Evolutionary conservation across 257 asterid species (phyloP).

Genomic region (Plantago major): DNA sequence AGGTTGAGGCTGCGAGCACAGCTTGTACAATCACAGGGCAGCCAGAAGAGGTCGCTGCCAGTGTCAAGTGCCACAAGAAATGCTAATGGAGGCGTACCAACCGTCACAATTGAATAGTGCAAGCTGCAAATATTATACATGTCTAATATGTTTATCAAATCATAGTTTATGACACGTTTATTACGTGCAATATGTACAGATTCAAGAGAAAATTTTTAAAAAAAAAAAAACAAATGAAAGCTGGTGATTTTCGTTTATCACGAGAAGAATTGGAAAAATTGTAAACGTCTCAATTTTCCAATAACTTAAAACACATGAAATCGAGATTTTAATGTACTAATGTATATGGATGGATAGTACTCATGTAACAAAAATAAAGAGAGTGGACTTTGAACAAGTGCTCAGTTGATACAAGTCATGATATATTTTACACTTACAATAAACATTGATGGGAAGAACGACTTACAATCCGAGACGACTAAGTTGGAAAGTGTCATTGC

Average conservation of each 20-base stretch:
- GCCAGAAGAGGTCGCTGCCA: conserved; percentile 97
- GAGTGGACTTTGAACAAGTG: neutral
- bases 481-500: conserved; percentile 55
- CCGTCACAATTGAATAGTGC: conserved; percentile 72
- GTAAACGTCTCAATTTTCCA: too few species aligned
- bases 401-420: too few species aligned
- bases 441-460: neutral
- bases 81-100: conserved; percentile 62
- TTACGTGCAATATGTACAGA: neutral
- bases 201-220: too few species aligned
- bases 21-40: conserved; percentile 75
- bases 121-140: conserved; percentile 41
- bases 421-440: neutral
- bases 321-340: too few species aligned
- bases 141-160: neutral
- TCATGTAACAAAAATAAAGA: too few species aligned
- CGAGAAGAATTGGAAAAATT: too few species aligned
- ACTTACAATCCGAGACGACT: conserved; percentile 65
- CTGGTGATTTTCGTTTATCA: too few species aligned
- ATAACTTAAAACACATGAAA: too few species aligned
- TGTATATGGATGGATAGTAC: too few species aligned
- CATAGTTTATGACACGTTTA: neutral
- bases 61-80: conserved; percentile 95
- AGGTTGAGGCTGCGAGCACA: conserved; percentile 46
- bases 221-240: too few species aligned